Conservation (phyloP, 2,329 filamentous ascomycete genomes). For the Colletotrichum zoysiae region DNA sequence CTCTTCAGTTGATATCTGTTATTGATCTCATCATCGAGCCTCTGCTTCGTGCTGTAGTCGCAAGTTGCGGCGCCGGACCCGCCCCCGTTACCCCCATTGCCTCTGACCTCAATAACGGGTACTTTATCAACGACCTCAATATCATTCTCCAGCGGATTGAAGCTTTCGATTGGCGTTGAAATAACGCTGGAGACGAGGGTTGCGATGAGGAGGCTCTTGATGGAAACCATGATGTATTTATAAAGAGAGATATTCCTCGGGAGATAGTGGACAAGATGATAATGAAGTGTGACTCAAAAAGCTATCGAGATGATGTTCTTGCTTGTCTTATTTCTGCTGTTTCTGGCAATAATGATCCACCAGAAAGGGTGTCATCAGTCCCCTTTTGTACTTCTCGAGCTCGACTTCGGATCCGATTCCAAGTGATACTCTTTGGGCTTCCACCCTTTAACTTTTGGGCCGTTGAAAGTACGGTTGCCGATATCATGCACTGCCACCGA, state of each 20-base stretch:
- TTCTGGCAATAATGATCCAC: not conserved
- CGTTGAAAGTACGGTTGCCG: not conserved
- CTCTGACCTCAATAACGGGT: slow-evolving; percentile 2
- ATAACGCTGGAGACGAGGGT: slow-evolving; percentile 18
- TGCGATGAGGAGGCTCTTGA: slow-evolving; percentile 23
- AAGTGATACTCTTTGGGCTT: not conserved
- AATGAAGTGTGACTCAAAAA: not conserved
- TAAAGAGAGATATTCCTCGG: not conserved
- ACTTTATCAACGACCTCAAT: not conserved
- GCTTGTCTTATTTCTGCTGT: not conserved
- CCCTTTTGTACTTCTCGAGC: slow-evolving; percentile 8
- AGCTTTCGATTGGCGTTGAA: slow-evolving; percentile 1
- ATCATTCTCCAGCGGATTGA: not conserved
- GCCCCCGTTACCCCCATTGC: not conserved
- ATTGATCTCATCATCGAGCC: slow-evolving; percentile 47
- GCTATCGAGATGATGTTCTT: not conserved
- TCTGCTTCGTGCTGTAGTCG: slow-evolving; percentile 3
- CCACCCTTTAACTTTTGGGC: slow-evolving; percentile 11
- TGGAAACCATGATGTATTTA: slow-evolving; percentile 19
- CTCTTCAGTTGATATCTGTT: slow-evolving; percentile 46
- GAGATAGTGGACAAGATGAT: not conserved
- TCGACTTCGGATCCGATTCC: slow-evolving; percentile 4
- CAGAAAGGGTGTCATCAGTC: not conserved
- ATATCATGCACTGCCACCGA: slow-evolving; percentile 13
- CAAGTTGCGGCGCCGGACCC: not conserved